Percentiles rank a stretch among this genome's conserved stretches.
phyloP scores from a whole-genome alignment of 2,329 filamentous ascomycete species.

The Exophiala alcalophila region DNA sequence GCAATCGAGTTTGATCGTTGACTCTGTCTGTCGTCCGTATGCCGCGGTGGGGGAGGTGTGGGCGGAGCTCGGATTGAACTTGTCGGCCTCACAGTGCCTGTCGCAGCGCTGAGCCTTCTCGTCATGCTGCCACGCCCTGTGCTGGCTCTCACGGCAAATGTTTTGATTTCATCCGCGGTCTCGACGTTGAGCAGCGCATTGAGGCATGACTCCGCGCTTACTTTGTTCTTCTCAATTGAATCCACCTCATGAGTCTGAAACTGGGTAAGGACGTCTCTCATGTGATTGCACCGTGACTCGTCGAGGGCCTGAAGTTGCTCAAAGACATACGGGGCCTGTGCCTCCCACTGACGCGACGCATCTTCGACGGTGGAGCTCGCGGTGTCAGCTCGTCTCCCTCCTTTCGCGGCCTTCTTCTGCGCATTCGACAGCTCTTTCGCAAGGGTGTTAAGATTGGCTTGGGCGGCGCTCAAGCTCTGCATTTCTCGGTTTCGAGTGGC shows the following conservation, averaged over 20 bases:
- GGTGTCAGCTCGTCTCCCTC: conserved; percentile 65
- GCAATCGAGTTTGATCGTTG: conserved; percentile 50
- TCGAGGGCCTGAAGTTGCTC: conserved; percentile 89
- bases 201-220: conserved; percentile 73
- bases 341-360: conserved; percentile 84
- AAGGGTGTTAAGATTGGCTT: conserved; percentile 73
- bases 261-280: conserved; percentile 87
- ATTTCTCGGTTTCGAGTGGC: conserved; percentile 69
- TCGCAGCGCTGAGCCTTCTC: conserved; percentile 39
- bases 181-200: conserved; percentile 81
- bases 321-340: conserved; percentile 90
- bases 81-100: conserved; percentile 33
- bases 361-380: conserved; percentile 73
- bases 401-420: conserved; percentile 82
- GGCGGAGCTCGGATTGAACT: conserved; percentile 32
- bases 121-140: conserved; percentile 38
- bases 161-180: conserved; percentile 80
- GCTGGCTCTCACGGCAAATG: conserved; percentile 54
- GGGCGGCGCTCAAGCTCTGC: conserved; percentile 74
- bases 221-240: conserved; percentile 71
- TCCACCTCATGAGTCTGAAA: conserved; percentile 91
- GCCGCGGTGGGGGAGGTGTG: conserved; percentile 40
- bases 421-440: conserved; percentile 82
- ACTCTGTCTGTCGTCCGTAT: conserved; percentile 54
- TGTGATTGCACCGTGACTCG: conserved; percentile 81